Conservation (phyloP, 1,284 basidiomycete genomes). For the Takashimella koratensis region DNA sequence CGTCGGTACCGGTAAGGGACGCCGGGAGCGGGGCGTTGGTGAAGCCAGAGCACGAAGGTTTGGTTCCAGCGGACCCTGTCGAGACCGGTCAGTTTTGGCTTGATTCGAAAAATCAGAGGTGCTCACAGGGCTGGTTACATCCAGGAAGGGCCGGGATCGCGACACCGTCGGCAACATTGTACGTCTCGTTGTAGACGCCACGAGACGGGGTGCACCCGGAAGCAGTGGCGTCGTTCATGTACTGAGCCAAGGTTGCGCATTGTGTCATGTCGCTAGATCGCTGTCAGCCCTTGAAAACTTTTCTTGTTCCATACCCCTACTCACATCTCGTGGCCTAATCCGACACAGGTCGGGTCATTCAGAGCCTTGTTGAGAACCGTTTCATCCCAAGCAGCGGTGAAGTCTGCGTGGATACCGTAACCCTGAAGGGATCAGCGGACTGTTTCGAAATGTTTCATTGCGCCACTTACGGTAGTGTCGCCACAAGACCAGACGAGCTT, state of each 20-base stretch:
- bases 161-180: constrained; percentile 18
- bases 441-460: neutral
- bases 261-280: constrained; percentile 1
- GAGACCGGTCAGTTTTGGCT: too few relatives aligned
- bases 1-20: neutral
- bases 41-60: too few relatives aligned
- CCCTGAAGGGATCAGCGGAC: constrained; percentile 1
- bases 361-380: neutral
- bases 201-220: constrained; percentile 24
- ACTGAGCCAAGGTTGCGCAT: constrained; percentile 25
- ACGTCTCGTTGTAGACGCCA: constrained; percentile 26
- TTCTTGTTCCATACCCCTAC: too few relatives aligned
- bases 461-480: constrained; percentile 29
- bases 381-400: constrained; percentile 8
- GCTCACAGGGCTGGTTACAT: constrained; percentile 30
- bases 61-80: too few relatives aligned
- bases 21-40: neutral
- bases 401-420: constrained; percentile 38
- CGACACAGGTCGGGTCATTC: neutral
- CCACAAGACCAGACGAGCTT: constrained; percentile 43
- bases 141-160: constrained; percentile 20
- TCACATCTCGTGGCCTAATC: neutral
- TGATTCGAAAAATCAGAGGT: too few relatives aligned
- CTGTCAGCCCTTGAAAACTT: too few relatives aligned
- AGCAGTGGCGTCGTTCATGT: constrained; percentile 19